Percentiles rank a stretch among this genome's conserved stretches.
phyloP scores from a whole-genome alignment of 2,329 filamentous ascomycete genomes.

The Alternaria dauci region DNA sequence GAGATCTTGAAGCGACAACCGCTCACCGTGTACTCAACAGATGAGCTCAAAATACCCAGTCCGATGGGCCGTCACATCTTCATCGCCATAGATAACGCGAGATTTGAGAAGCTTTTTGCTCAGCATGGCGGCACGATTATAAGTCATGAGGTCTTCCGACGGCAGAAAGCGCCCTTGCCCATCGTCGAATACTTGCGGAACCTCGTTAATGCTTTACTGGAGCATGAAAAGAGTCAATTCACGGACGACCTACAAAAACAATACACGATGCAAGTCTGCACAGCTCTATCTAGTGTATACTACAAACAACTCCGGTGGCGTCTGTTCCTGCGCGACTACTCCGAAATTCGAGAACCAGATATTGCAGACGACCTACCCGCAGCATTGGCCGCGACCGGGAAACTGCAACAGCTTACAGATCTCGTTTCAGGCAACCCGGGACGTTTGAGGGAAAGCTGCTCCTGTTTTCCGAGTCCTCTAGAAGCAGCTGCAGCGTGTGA shows the following conservation, averaged over 20 bases:
- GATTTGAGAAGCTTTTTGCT: slow-evolving; percentile 9
- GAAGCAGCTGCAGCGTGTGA: slow-evolving; percentile 1
- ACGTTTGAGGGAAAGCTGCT: background rate
- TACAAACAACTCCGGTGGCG: background rate
- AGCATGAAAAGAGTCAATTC: background rate
- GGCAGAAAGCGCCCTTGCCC: background rate
- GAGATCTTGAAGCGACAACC: slow-evolving; percentile 1
- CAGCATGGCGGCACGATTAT: slow-evolving; percentile 8
- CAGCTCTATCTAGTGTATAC: slow-evolving; percentile 4
- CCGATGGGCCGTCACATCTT: background rate
- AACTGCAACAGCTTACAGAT: background rate
- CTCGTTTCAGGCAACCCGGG: background rate
- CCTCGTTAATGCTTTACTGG: background rate
- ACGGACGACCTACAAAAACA: background rate
- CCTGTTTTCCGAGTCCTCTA: background rate
- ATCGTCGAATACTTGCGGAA: background rate
- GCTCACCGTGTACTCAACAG: slow-evolving; percentile 1
- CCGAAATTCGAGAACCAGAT: background rate
- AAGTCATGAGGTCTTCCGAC: background rate
- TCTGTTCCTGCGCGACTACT: background rate
- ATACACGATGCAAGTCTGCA: slow-evolving; percentile 7
- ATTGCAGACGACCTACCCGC: background rate
- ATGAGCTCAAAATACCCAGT: background rate
- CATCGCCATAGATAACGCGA: background rate
- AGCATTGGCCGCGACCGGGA: slow-evolving; percentile 1